phyloP scores from a whole-genome alignment of 2,329 filamentous ascomycete genomes.

The Alternaria sp. region DNA sequence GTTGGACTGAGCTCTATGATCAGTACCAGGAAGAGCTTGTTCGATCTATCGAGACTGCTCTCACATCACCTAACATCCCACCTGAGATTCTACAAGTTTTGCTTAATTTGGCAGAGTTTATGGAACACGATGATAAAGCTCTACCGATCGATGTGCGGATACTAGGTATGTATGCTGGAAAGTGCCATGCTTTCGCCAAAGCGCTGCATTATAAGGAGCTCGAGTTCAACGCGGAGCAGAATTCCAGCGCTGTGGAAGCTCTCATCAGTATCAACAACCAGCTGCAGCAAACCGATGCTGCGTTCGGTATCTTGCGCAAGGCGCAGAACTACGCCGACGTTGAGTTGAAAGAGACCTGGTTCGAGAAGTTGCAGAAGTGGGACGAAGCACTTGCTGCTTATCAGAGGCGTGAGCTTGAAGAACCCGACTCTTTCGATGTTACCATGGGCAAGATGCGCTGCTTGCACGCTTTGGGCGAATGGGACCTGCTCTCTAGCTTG shows the following conservation, averaged over 20 bases:
- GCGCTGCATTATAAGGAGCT: slow-evolving; percentile 98
- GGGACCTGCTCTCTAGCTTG: slow-evolving; percentile 89
- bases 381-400: slow-evolving; percentile 95
- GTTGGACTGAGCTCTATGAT: slow-evolving; percentile 97
- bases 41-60: slow-evolving; percentile 91
- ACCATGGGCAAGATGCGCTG: slow-evolving; percentile 99
- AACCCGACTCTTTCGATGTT: slow-evolving; percentile 82
- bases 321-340: slow-evolving; percentile 97
- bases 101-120: slow-evolving; percentile 97
- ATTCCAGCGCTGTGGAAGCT: slow-evolving; percentile 92
- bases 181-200: slow-evolving; percentile 98
- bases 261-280: slow-evolving; percentile 99
- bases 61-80: slow-evolving; percentile 94
- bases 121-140: slow-evolving; percentile 99
- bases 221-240: slow-evolving; percentile 97
- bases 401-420: slow-evolving; percentile 81
- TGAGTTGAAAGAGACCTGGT: slow-evolving; percentile 97
- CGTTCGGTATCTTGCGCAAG: slow-evolving; percentile 95
- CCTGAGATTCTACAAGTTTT: slow-evolving; percentile 94
- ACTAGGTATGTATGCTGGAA: slow-evolving; percentile 91
- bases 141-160: slow-evolving; percentile 96
- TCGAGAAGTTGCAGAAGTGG: slow-evolving; percentile 97
- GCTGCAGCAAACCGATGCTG: slow-evolving; percentile 96
- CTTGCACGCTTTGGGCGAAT: slow-evolving; percentile 94
- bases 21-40: slow-evolving; percentile 98